phyloP scores from a whole-genome alignment of 139 green algal species.

The Chlamydomonas sp. region DNA sequence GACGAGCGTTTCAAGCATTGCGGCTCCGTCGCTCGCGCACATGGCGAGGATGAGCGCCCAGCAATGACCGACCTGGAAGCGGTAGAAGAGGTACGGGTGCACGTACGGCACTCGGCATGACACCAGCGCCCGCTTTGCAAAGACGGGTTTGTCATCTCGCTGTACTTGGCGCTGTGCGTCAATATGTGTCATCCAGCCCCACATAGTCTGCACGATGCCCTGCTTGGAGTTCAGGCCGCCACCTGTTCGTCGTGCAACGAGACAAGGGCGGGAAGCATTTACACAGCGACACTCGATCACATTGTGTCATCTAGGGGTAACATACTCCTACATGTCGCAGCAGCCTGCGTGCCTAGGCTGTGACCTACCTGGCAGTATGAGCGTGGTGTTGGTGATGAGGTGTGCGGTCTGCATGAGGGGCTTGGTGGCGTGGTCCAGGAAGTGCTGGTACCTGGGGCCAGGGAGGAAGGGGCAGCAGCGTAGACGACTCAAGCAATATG shows the following conservation, averaged over 20 bases:
- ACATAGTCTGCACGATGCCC: conserved; percentile 7
- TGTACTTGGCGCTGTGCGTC: neutral
- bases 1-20: neutral
- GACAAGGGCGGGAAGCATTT: neutral
- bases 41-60: too few relatives aligned
- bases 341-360: neutral
- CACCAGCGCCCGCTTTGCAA: neutral
- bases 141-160: neutral
- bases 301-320: too few relatives aligned
- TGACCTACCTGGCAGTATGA: neutral
- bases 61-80: conserved; percentile 4
- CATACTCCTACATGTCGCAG: too few relatives aligned
- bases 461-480: neutral
- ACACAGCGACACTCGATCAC: too few relatives aligned
- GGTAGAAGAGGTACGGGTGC: conserved; percentile 29
- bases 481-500: too few relatives aligned
- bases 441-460: conserved; percentile 25
- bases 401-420: conserved; percentile 14
- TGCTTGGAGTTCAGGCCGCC: neutral
- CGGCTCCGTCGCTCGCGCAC: too few relatives aligned
- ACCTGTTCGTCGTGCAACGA: neutral
- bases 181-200: conserved; percentile 19
- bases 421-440: conserved; percentile 21
- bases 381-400: conserved; percentile 6
- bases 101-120: conserved; percentile 29